Conservation (phyloP, 371 early-diverging fungal genomes). For the Phascolomyces articulosus region DNA sequence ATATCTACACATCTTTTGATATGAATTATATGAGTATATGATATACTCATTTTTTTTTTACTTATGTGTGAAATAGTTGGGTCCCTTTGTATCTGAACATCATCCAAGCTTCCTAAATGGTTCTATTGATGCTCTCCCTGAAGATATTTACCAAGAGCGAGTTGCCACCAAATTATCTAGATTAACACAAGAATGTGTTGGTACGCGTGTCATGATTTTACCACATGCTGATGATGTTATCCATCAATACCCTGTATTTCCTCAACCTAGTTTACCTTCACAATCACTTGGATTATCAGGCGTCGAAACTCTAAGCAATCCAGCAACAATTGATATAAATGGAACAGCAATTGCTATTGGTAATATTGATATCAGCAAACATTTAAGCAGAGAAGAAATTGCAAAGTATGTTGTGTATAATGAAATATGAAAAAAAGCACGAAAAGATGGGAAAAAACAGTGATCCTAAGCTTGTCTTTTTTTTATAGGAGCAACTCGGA, state of each 20-base stretch:
- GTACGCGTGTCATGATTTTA: slow-evolving; percentile 64
- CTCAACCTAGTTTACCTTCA: slow-evolving; percentile 76
- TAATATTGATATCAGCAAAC: slow-evolving; percentile 72
- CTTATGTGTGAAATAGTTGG: slow-evolving; percentile 11
- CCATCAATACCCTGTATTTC: slow-evolving; percentile 74
- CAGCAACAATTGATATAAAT: slow-evolving; percentile 80
- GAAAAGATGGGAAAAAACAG: not conserved
- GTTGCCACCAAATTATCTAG: slow-evolving; percentile 50
- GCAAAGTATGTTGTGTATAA: slow-evolving; percentile 35
- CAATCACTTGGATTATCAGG: slow-evolving; percentile 27
- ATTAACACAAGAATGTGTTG: slow-evolving; percentile 43
- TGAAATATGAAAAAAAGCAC: not conserved
- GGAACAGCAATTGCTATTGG: slow-evolving; percentile 75
- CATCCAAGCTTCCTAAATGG: slow-evolving; percentile 51
- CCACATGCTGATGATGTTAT: slow-evolving; percentile 79
- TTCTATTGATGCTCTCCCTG: slow-evolving; percentile 56
- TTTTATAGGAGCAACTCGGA: slow-evolving; percentile 40
- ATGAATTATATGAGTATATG: no score
- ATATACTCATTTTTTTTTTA: not conserved
- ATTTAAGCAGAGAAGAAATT: slow-evolving; percentile 68
- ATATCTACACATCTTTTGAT: not conserved
- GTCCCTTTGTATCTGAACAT: slow-evolving; percentile 18
- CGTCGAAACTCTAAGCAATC: slow-evolving; percentile 78
- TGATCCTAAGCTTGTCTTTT: not conserved
- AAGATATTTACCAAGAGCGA: slow-evolving; percentile 65